phyloP scores from a whole-genome alignment of 495 filamentous ascomycete genomes.

The Hyaloscypha variabilis region DNA sequence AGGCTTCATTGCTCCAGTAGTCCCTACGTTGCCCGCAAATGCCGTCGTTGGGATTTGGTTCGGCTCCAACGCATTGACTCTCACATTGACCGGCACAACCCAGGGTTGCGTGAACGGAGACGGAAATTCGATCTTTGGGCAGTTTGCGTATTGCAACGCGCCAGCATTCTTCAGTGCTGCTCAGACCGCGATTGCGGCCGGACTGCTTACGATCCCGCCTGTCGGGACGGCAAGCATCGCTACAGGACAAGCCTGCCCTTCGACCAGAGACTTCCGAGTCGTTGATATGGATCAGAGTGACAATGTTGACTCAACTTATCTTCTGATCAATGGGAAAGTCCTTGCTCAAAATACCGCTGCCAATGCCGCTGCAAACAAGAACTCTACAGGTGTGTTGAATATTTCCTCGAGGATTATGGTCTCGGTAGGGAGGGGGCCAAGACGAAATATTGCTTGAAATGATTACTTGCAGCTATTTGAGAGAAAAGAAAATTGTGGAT shows the following conservation, averaged over 20 bases:
- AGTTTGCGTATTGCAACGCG: slow-evolving; percentile 5
- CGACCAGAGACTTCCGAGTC: not conserved
- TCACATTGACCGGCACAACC: not conserved
- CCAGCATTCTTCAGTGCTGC: not conserved
- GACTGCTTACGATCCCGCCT: not conserved
- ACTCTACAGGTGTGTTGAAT: not conserved
- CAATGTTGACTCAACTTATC: slow-evolving; percentile 9
- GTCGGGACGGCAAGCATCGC: not conserved
- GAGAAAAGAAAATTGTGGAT: no score
- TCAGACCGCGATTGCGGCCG: not conserved
- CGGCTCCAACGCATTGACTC: not conserved
- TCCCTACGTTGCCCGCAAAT: not conserved
- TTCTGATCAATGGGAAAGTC: slow-evolving; percentile 3
- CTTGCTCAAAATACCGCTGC: slow-evolving; percentile 7
- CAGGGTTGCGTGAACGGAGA: not conserved
- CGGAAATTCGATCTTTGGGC: not conserved
- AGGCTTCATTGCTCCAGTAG: slow-evolving; percentile 3
- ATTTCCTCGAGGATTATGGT: no score
- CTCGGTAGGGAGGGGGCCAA: no score
- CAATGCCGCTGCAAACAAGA: slow-evolving; percentile 3
- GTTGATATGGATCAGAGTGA: slow-evolving; percentile 14
- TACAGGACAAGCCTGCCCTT: not conserved
- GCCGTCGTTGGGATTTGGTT: slow-evolving; percentile 5
- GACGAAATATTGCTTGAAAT: no score
- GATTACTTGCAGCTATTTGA: no score